Evolutionary conservation across 1,284 basidiomycete genomes (phyloP).

Genomic region (Heliocybe sulcata): DNA sequence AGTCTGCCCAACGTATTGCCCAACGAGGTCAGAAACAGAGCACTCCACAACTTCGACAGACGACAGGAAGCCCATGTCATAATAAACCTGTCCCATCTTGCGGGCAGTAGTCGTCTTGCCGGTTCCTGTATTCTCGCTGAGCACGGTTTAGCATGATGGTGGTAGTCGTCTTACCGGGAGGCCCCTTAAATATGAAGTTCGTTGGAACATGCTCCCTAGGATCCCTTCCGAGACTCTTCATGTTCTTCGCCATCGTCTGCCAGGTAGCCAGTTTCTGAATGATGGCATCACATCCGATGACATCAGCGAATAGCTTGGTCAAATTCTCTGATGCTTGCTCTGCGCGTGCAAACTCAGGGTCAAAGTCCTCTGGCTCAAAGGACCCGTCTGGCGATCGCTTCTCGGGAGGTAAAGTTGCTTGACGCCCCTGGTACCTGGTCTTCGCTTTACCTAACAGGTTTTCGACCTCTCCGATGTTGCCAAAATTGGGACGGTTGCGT

Average conservation of each 20-base stretch:
- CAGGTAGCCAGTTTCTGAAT: slow-evolving; percentile 38
- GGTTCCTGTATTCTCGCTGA: slow-evolving; percentile 16
- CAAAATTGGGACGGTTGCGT: slow-evolving; percentile 56
- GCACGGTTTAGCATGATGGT: background rate
- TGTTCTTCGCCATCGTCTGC: slow-evolving; percentile 39
- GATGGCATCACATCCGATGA: slow-evolving; percentile 52
- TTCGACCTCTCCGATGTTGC: slow-evolving; percentile 63
- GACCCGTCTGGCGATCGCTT: background rate
- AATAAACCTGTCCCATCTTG: slow-evolving; percentile 47
- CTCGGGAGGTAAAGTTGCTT: slow-evolving; percentile 21
- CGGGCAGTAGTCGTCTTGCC: slow-evolving; percentile 37
- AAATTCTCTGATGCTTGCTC: slow-evolving; percentile 43
- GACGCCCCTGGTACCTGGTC: slow-evolving; percentile 36
- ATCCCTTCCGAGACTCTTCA: slow-evolving; percentile 35
- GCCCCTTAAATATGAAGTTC: slow-evolving; percentile 66
- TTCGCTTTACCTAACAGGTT: slow-evolving; percentile 54
- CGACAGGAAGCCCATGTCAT: slow-evolving; percentile 57
- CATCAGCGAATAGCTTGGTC: slow-evolving; percentile 47
- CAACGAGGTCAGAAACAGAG: slow-evolving; percentile 60
- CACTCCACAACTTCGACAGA: slow-evolving; percentile 50
- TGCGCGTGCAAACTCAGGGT: slow-evolving; percentile 45
- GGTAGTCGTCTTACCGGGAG: slow-evolving; percentile 39
- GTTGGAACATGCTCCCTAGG: slow-evolving; percentile 47
- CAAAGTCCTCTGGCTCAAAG: slow-evolving; percentile 56
- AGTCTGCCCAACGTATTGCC: slow-evolving; percentile 60